phyloP scores from a whole-genome alignment of 176 grass and related monocot species.

The Canna indica region DNA sequence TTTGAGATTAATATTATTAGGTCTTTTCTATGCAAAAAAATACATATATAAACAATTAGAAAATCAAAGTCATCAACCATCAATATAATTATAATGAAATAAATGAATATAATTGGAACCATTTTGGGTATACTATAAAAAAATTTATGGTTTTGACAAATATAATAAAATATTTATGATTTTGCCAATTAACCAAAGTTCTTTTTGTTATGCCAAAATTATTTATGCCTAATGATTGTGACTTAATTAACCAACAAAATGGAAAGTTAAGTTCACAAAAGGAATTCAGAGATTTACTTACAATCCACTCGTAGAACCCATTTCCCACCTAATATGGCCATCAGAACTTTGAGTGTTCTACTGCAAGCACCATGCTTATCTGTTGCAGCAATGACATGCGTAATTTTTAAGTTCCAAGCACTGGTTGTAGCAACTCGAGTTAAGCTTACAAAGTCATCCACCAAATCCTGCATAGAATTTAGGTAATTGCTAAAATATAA shows the following conservation, averaged over 20 bases:
- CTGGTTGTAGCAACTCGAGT: conserved; percentile 45
- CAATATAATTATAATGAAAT: too few species aligned
- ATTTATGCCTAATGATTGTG: not conserved
- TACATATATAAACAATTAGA: too few species aligned
- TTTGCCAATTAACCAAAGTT: too few species aligned
- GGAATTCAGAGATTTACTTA: conserved; percentile 26
- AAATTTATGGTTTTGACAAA: too few species aligned
- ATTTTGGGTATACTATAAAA: too few species aligned
- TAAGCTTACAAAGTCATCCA: conserved; percentile 50
- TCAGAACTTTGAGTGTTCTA: conserved; percentile 87
- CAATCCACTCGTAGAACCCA: conserved; percentile 82
- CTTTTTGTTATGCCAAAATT: too few species aligned
- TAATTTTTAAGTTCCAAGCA: conserved; percentile 55
- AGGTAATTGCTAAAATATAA: not conserved
- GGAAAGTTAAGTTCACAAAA: not conserved
- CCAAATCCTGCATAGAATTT: conserved; percentile 48
- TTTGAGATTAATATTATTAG: too few species aligned
- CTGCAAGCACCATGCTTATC: conserved; percentile 54
- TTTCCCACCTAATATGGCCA: conserved; percentile 86
- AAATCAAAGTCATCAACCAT: too few species aligned
- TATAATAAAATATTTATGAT: too few species aligned
- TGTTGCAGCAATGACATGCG: conserved; percentile 71
- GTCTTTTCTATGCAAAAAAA: too few species aligned
- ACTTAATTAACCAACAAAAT: not conserved
- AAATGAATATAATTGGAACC: too few species aligned